Conservation (phyloP, 805 yeast species). For the Starmera caribaea region DNA sequence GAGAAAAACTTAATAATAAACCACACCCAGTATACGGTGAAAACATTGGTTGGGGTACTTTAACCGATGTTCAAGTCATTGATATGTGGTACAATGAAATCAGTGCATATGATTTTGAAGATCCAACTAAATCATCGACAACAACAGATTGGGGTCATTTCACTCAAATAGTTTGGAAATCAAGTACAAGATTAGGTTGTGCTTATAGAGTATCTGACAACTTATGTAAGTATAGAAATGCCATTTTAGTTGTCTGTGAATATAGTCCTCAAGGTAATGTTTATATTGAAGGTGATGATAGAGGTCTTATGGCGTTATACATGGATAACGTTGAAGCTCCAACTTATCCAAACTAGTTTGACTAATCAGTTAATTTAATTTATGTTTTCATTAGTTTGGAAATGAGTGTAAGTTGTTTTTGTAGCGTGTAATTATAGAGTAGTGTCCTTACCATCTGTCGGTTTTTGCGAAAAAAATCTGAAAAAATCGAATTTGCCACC, state of each 20-base stretch:
- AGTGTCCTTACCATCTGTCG: too few species aligned
- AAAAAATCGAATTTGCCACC: too few species aligned
- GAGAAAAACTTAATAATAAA: constrained; percentile 20
- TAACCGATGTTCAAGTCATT: constrained; percentile 31
- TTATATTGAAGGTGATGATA: constrained; percentile 17
- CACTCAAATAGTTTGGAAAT: constrained; percentile 69
- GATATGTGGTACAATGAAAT: constrained; percentile 74
- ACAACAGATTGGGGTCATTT: constrained; percentile 56
- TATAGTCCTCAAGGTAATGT: constrained; percentile 49
- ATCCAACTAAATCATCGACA: constrained; percentile 32
- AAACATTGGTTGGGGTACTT: constrained; percentile 62
- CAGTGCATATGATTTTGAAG: constrained; percentile 37
- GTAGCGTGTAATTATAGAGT: too few species aligned
- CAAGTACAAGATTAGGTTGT: constrained; percentile 56
- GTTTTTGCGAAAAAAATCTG: too few species aligned
- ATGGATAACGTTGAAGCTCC: constrained; percentile 35
- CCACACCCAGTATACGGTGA: constrained; percentile 36
- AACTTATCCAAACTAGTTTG: background rate
- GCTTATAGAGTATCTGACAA: constrained; percentile 39
- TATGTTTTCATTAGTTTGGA: background rate
- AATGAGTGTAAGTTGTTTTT: too few species aligned
- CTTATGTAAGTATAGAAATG: constrained; percentile 23
- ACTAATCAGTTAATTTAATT: background rate
- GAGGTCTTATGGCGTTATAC: background rate
- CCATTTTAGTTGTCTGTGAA: constrained; percentile 40